Base-by-base conservation (phyloP, 148 eudicot genomes). In the Rhododendron henanense region DNA sequence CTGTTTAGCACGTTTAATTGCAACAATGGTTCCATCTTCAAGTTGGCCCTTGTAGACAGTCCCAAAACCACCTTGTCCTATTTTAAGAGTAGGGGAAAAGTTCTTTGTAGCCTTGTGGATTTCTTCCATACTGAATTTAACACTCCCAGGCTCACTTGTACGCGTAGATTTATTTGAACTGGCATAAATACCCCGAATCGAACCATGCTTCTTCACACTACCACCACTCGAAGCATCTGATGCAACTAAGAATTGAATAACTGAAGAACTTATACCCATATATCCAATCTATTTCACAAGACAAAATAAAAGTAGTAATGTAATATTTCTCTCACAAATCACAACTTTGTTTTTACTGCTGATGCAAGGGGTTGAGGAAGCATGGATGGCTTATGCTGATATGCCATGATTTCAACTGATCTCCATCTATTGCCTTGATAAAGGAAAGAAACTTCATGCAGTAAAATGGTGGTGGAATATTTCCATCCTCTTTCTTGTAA, bases 1-100 rank as follows among this genome's bases (percentile, higher is more conserved):
- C 96, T 92, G 94, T 87, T 91, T 94, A 80, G 99, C 96, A 13
- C 99, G 99, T 90, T 96, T 96, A 15, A 96, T 84, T 15, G 99
- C 99, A 71, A 95, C 95, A 10, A 91, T n/a, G 18, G 92, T 90
- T 85, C 99, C 98, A 88, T 95, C 97, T 10, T 88, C 86, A 37
- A 96, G 90, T 44, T 79, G 87, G 85, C 93, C 99, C 84, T 89
- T 92, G 87, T 95, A 96, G 28, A 96, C 99, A 3, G 93, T 93
- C 33, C 97, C 98, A 75, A 95, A 96, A 48, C 99, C 99, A 18
- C 99, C 99, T 90, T 95, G 97, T 50, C 99, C 99, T 21, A 96
- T 90, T 91, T 93, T 95, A 15, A 90, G 89, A 47, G 90, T 82
- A 6, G 98, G 97, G 35, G 97, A 94, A 81, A 96, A 95, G 75